Evolutionary conservation across 805 yeast genomes (phyloP).

Genomic region (Wickerhamomyces chaumierensis): DNA sequence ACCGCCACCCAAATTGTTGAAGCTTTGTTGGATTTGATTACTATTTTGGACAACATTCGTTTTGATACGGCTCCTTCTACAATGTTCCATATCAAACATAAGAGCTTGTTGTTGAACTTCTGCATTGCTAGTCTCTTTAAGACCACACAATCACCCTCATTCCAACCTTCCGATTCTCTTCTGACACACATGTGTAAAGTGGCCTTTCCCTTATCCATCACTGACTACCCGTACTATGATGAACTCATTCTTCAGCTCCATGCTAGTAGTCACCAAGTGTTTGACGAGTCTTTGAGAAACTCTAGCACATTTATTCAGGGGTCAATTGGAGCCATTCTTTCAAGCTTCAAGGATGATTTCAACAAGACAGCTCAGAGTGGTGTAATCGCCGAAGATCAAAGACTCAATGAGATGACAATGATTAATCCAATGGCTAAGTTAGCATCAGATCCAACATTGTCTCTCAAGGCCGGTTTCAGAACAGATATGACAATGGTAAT

Average conservation of each 20-base stretch:
- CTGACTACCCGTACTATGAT: constrained; percentile 17
- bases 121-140: constrained; percentile 11
- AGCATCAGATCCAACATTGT: constrained; percentile 8
- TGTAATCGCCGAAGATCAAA: constrained; percentile 3
- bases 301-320: constrained; percentile 11
- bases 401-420: constrained; percentile 20
- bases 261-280: constrained; percentile 4
- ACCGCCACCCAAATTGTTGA: constrained; percentile 4
- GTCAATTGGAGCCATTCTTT: constrained; percentile 14
- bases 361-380: constrained; percentile 1
- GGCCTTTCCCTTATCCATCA: constrained; percentile 16
- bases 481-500: constrained; percentile 29
- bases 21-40: constrained; percentile 11
- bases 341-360: constrained; percentile 15
- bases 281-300: constrained; percentile 2
- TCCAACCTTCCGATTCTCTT: constrained; percentile 2
- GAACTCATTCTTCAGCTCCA: constrained; percentile 12
- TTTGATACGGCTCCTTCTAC: constrained; percentile 17
- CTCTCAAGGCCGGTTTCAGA: constrained; percentile 6
- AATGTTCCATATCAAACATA: constrained; percentile 16
- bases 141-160: constrained; percentile 7
- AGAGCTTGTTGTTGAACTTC: constrained; percentile 11
- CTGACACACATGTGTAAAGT: constrained; percentile 5
- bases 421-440: constrained; percentile 13
- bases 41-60: constrained; percentile 9